These are phyloP conservation scores for Lagerstroemia speciosa DNA, from an alignment of 345 rosid genomes.

Conservation along the genomic window DNA sequence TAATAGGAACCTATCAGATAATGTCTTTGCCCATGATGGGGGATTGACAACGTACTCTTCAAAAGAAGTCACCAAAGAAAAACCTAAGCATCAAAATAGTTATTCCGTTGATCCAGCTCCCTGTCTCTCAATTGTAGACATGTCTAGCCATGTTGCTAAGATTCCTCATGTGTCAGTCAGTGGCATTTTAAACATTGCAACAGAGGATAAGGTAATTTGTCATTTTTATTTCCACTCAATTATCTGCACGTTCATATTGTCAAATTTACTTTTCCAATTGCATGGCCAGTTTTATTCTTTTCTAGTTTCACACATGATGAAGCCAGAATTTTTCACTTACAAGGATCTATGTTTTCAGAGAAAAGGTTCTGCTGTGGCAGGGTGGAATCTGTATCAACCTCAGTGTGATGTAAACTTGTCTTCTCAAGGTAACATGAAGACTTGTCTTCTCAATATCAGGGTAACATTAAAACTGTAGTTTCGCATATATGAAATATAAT, in stretches of 20 bases:
- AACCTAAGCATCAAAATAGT: constrained; percentile 2
- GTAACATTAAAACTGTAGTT: neutral
- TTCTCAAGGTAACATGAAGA: neutral
- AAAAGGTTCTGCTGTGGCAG: constrained; percentile 1
- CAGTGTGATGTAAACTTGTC: constrained; percentile 10
- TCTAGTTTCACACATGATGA: neutral
- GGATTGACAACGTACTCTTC: neutral
- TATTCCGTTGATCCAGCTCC: constrained; percentile 10
- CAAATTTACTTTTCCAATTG: neutral
- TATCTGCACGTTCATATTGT: neutral
- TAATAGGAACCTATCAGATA: constrained; percentile 2
- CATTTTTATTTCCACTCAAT: neutral
- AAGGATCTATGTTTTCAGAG: constrained; percentile 7
- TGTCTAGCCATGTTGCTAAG: constrained; percentile 11
- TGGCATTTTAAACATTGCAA: constrained; percentile 16
- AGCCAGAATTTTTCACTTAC: neutral
- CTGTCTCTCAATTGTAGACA: constrained; percentile 7
- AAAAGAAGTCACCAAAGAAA: constrained; percentile 3
- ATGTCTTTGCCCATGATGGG: neutral
- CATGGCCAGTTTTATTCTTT: neutral
- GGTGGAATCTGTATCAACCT: constrained; percentile 17
- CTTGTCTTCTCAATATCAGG: neutral
- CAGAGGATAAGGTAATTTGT: constrained; percentile 25
- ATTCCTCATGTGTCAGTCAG: constrained; percentile 13
- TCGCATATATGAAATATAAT: neutral